These are phyloP conservation scores for Ocimum tenuiflorum DNA, from an alignment of 257 asterid species.

Conservation along the genomic window DNA sequence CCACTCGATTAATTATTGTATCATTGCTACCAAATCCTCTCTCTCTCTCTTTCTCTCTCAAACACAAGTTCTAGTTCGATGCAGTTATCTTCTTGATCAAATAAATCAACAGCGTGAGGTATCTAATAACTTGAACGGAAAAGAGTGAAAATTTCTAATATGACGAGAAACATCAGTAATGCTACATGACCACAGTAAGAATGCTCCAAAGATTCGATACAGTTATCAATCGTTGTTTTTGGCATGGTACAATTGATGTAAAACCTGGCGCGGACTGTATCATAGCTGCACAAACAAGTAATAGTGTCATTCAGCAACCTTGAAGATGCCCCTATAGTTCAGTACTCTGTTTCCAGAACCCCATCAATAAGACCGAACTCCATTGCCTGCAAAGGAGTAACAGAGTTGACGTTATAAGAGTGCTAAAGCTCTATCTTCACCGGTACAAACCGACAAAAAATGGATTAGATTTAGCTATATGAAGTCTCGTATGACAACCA, in stretches of 20 bases:
- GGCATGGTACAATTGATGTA: neutral
- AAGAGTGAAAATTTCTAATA: no score
- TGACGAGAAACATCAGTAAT: neutral
- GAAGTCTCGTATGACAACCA: neutral
- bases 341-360: slow-evolving; percentile 77
- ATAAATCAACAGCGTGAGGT: neutral
- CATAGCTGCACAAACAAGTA: neutral
- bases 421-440: neutral
- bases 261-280: neutral
- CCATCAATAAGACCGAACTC: slow-evolving; percentile 95
- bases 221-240: neutral
- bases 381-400: slow-evolving; percentile 56
- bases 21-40: neutral
- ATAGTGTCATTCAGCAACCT: neutral
- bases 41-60: neutral
- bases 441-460: no score
- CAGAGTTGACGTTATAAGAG: neutral
- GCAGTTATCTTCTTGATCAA: neutral
- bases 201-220: neutral
- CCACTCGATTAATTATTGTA: neutral
- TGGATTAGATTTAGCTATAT: no score
- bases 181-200: neutral
- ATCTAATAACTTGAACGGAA: neutral
- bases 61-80: neutral
- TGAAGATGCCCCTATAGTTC: neutral